Base-by-base conservation (phyloP, 2,329 filamentous ascomycete species). In the Microdochium paspali region DNA sequence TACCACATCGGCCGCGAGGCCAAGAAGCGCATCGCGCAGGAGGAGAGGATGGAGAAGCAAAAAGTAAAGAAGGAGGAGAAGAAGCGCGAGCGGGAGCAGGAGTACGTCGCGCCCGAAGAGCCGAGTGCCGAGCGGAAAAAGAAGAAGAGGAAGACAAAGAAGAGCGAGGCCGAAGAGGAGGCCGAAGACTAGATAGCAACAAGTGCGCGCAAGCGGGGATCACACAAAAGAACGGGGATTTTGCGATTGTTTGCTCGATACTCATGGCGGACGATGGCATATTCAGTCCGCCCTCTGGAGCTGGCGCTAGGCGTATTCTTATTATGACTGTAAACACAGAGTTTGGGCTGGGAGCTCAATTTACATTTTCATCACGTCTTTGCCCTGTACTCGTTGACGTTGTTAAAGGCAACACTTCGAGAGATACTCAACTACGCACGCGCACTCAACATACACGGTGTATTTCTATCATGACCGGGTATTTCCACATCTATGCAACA, bases 1-100 rank as follows among this genome's bases (percentile, higher is more conserved):
- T 98, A 95, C 71, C 97, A 97, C 67, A 69, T 98, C 62, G 84
- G 84, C 61, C 95, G 95, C 74, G 82, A 90, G 61, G 90, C 89
- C 50, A 95, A 95, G 76, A 88, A 95, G 60, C 77, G 90, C 51
- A 85, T 84, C 47, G 82, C 76, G 44, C 83, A 86, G 66, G 85
- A 91, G 62, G 86, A 88, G 60, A 76, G 89, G 54, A 78, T 88
- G 61, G 89, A 94, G 65, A 84, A 85, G 67, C 90, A 95, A 71
- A 85, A 82, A 67, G 76, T 82, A 66, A 91, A 90, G 73, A 91
- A 90, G 74, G 85, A 85, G 54, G 88, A 94, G 66, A 94, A 88
- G 77, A 79, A 85, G 69, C 85, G 84, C 66, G 87, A 93, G 71
- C 77, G 90, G 50, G 84, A 89, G 65, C 82, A 85, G 63, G 89